Percentiles rank a stretch among this genome's conserved stretches.
Evolutionary conservation across 2,329 filamentous ascomycete species (phyloP).

Genomic region (Chaetomiaceae sp.): DNA sequence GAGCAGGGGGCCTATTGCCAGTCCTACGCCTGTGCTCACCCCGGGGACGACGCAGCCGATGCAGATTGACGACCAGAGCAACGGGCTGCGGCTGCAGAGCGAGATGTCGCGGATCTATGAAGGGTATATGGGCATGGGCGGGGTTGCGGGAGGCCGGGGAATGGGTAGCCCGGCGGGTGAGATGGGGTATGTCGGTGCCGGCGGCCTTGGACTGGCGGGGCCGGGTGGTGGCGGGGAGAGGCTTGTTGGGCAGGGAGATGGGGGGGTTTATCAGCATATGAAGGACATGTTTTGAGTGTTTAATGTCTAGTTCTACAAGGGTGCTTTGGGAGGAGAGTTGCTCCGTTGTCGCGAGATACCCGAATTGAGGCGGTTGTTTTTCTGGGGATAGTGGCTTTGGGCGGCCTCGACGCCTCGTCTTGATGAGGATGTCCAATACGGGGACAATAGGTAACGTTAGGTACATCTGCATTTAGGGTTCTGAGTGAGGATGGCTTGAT

Average conservation of each 20-base stretch:
- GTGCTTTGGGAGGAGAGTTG: background rate
- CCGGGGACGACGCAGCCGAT: constrained; percentile 25
- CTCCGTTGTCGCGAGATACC: background rate
- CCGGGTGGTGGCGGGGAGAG: background rate
- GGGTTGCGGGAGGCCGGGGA: background rate
- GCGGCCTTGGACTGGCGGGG: background rate
- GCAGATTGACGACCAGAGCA: constrained; percentile 30
- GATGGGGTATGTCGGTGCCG: constrained; percentile 14
- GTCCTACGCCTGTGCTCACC: constrained; percentile 18
- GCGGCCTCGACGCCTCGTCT: too few relatives aligned
- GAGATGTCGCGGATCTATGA: constrained; percentile 51
- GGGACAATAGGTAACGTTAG: too few relatives aligned
- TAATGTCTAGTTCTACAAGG: background rate
- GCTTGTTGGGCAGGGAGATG: background rate
- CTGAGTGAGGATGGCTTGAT: too few relatives aligned
- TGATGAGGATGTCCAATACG: too few relatives aligned
- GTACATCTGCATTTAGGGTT: too few relatives aligned
- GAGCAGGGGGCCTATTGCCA: background rate
- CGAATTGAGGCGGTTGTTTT: background rate
- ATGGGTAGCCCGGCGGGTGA: constrained; percentile 11
- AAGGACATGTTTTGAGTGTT: constrained; percentile 31
- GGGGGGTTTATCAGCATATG: constrained; percentile 30
- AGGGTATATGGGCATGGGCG: constrained; percentile 31
- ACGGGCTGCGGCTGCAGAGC: constrained; percentile 47
- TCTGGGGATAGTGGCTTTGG: too few relatives aligned